Evolutionary conservation across 768 basidiomycete genomes (phyloP).

Genomic region (Collybia sordida): DNA sequence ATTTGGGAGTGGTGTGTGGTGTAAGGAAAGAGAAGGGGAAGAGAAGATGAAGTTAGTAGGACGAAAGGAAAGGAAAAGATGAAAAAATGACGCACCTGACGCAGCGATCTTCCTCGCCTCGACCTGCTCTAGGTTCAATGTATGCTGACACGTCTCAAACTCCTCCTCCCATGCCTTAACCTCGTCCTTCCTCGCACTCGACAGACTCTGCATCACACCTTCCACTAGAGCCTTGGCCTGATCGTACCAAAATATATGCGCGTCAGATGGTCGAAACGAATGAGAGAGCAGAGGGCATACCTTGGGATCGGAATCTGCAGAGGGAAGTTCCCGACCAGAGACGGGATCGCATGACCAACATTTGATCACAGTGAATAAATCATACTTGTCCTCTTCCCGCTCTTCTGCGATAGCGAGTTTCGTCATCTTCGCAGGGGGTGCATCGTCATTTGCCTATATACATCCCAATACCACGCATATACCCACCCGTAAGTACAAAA

Average conservation of each 20-base stretch:
- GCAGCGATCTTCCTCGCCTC: slow-evolving; percentile 47
- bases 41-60: not conserved
- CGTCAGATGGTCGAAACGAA: too few relatives aligned
- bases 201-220: slow-evolving; percentile 76
- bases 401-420: slow-evolving; percentile 89
- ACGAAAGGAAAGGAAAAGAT: not conserved
- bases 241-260: not conserved
- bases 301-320: slow-evolving; percentile 33
- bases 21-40: too few relatives aligned
- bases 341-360: slow-evolving; percentile 74
- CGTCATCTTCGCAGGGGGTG: slow-evolving; percentile 87
- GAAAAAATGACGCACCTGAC: slow-evolving; percentile 40
- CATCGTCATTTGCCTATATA: slow-evolving; percentile 65
- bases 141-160: slow-evolving; percentile 83
- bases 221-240: slow-evolving; percentile 60
- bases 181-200: slow-evolving; percentile 90
- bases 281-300: slow-evolving; percentile 18
- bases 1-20: too few relatives aligned
- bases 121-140: slow-evolving; percentile 43
- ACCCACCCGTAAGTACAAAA: too few relatives aligned
- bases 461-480: not conserved
- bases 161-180: slow-evolving; percentile 99
- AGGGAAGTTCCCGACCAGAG: slow-evolving; percentile 44
- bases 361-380: slow-evolving; percentile 58
- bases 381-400: slow-evolving; percentile 87